Base-by-base conservation (phyloP, 75 land plant genomes). In the Pinus taeda region DNA sequence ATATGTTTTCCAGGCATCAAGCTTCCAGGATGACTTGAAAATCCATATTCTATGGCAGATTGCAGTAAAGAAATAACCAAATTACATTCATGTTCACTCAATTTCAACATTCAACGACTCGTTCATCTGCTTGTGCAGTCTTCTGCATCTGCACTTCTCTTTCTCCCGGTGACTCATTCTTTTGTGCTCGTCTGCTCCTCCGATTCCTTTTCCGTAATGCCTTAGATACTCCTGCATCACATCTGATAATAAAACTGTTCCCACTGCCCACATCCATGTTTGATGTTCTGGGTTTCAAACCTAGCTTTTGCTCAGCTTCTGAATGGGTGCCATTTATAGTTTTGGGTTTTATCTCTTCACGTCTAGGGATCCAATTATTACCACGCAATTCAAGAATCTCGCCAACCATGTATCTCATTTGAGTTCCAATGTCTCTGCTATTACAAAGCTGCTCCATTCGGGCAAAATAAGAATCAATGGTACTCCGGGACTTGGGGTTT, bases 271-370 rank as follows among this genome's bases (percentile, higher is more conserved):
- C 0, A 11, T 3, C 2, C 0, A 49, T 1, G 12, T 9, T 49
- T 39, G 85, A 65, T 36, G 88, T 81, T 11, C 93, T 93, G 1
- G 95, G 88, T 13, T 93, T 91, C 45, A 89, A 29, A 0, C 93
- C 95, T 33, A 93, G 83, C 57, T 85, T 93, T 81, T 89, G 84
- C 29, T 94, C 97, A 60, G 95, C 98, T 73, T 95, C 95, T 11
- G 88, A 84, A 64, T 90, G 93, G 71, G 89, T 92, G 81, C 92
- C 92, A 78, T 84, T 80, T 73, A 92, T 88, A 7, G 92, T 93
- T 76, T 93, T 95, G 8, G 95, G 45, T 3, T 39, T 22, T 77
- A 88, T 92, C 93, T 92, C 98, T 80, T 95, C 93, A 20, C 93
- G 88, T 57, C 93, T 79, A 21, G 98, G 95, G 4, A 89, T 86